phyloP scores from a whole-genome alignment of 345 rosid species.

The Durio zibethinus region DNA sequence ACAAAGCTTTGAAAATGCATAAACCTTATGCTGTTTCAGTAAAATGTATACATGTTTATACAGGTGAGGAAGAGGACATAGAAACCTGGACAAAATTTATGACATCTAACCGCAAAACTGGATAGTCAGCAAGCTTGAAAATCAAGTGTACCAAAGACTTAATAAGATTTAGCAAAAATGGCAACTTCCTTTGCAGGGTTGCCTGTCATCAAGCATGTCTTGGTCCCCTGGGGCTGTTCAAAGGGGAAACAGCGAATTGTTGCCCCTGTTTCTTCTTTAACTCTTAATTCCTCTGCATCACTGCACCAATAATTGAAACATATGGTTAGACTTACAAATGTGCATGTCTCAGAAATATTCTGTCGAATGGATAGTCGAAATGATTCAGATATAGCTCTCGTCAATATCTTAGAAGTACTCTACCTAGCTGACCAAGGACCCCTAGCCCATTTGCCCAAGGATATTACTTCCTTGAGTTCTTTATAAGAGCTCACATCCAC shows the following conservation, averaged over 20 bases:
- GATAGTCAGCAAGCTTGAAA: background rate
- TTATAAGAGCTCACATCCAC: background rate
- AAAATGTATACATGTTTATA: background rate
- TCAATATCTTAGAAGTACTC: background rate
- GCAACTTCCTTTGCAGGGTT: slow-evolving; percentile 76
- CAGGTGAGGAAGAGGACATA: background rate
- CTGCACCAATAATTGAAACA: slow-evolving; percentile 31
- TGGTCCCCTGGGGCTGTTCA: slow-evolving; percentile 59
- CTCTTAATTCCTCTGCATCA: slow-evolving; percentile 67
- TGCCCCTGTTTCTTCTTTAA: slow-evolving; percentile 96
- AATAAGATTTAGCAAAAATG: slow-evolving; percentile 82
- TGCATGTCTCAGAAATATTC: background rate
- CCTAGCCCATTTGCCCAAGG: slow-evolving; percentile 91
- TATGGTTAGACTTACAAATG: background rate
- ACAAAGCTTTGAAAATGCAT: background rate
- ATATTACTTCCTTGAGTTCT: background rate
- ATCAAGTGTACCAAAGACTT: slow-evolving; percentile 1
- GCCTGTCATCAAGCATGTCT: slow-evolving; percentile 84
- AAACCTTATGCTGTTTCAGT: background rate
- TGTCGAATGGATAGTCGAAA: background rate
- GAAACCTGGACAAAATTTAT: background rate
- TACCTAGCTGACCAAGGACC: slow-evolving; percentile 94
- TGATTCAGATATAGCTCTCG: background rate
- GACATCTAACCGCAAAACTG: background rate
- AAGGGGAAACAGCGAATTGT: slow-evolving; percentile 91